Evolutionary conservation across 129 eudicot genomes (phyloP), one percentile per base, ranked within the genome.

Genomic region (Lactuca sativa): DNA sequence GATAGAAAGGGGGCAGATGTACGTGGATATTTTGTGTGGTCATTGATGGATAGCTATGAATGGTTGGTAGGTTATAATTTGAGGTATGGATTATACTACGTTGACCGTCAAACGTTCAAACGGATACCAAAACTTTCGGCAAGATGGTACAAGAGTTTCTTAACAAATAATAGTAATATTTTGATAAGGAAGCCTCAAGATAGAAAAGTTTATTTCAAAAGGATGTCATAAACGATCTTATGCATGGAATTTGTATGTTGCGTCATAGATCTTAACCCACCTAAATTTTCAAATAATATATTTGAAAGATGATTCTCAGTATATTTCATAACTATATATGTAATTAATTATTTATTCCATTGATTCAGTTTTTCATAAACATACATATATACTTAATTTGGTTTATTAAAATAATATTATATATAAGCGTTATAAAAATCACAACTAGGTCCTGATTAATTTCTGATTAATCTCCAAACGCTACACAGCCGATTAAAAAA

Each of bases 21-120:
- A 9, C 83, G 90, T 1, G 96, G 98, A 25, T 92, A 92, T 66
- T 89, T 93, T 10, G 51, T 82, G 51, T 89, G 98, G 98, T 82
- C 86, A 5, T 81, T 89, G 76, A 79, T 93, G 90, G 97, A 93
- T 66, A 69, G 82, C 78, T 90, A 81, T 30, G 98, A 93, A 75
- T 89, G 96, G 98, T 9, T 67, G 30, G 4, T 36, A 5, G 98
- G 97, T 7, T 93, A 85, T 53, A 7, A 7, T 38, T 40, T 43
- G 60, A 83, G 58, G 62, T 87, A 78, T 8, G 98, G 98, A 47
- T 53, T 93, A 9, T 75, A 93, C 72, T 66, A 83, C 54, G 84
- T 93, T 1, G 88, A 93, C 40, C 79, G 64, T 25, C 30, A 21
- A 25, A 93, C 95, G 3, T 68, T 85, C 15, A 56, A 53, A 52